Evolutionary conservation across 1,284 basidiomycete species (phyloP).

Genomic region (Veloporphyrellus conicus): DNA sequence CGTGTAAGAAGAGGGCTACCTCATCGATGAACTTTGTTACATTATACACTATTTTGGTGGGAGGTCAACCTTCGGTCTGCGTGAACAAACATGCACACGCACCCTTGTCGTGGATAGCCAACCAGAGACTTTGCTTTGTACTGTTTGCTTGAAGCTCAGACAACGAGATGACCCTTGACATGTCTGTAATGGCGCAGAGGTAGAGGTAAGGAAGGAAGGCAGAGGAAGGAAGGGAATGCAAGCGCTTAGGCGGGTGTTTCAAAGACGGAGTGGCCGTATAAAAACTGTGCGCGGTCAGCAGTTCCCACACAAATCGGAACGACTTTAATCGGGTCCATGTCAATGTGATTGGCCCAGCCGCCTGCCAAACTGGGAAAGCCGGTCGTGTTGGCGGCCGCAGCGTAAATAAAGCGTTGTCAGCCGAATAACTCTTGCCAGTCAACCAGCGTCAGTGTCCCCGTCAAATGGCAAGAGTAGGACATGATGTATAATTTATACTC

Average conservation of each 20-base stretch:
- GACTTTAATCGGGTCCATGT: not conserved
- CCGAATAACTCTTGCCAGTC: not conserved
- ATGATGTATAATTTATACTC: too few relatives aligned
- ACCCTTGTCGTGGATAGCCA: conserved; percentile 85
- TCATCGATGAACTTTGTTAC: conserved; percentile 95
- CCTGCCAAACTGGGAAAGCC: not conserved
- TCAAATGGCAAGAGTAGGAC: too few relatives aligned
- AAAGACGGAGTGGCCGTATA: conserved; percentile 16
- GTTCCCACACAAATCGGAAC: conserved; percentile 28
- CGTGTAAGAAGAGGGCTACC: conserved; percentile 47
- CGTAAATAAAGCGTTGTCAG: not conserved
- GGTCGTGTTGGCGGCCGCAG: too few relatives aligned
- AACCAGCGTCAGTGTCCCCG: too few relatives aligned
- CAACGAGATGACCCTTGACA: conserved; percentile 61
- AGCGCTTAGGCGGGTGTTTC: conserved; percentile 6
- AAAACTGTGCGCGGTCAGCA: conserved; percentile 16
- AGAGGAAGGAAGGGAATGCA: conserved; percentile 17
- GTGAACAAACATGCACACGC: conserved; percentile 28
- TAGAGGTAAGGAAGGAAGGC: conserved; percentile 23
- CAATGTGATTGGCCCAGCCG: not conserved
- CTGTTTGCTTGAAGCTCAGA: conserved; percentile 74
- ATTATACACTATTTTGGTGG: conserved; percentile 74
- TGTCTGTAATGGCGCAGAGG: conserved; percentile 19
- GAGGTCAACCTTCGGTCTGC: conserved; percentile 26
- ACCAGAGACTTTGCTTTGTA: conserved; percentile 69